Evolutionary conservation across 805 yeast species (phyloP).

Genomic region (Saitoella complicata): DNA sequence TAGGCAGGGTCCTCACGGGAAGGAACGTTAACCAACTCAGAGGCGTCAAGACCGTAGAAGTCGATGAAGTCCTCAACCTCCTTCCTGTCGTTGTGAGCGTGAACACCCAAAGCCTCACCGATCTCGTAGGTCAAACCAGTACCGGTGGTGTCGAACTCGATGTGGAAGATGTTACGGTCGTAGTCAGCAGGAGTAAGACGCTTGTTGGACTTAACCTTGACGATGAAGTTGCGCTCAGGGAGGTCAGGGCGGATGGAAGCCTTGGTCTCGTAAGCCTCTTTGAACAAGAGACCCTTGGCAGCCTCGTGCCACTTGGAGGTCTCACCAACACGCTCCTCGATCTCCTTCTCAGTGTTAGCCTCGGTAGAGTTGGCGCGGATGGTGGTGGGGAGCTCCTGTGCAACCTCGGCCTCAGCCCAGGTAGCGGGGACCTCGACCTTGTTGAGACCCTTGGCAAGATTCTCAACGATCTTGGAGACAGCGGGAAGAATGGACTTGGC

Average conservation of each 20-base stretch:
- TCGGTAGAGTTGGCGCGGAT: conserved; percentile 13
- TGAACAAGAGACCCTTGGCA: conserved; percentile 59
- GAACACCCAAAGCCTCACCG: conserved; percentile 94
- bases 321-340: conserved; percentile 28
- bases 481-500: background rate
- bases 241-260: conserved; percentile 70
- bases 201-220: conserved; percentile 79
- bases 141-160: conserved; percentile 81
- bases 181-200: conserved; percentile 81
- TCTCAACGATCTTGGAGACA: background rate
- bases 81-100: conserved; percentile 62
- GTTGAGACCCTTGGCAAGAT: conserved; percentile 12
- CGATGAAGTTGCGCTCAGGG: conserved; percentile 68
- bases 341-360: conserved; percentile 26
- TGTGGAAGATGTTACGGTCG: conserved; percentile 89
- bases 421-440: conserved; percentile 27
- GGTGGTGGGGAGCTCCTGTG: conserved; percentile 15
- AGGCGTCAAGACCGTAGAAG: conserved; percentile 54
- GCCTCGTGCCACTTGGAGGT: conserved; percentile 31
- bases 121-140: conserved; percentile 83
- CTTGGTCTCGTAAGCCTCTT: conserved; percentile 55
- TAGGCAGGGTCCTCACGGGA: conserved; percentile 43
- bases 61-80: conserved; percentile 54
- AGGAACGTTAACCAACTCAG: conserved; percentile 54
- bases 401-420: conserved; percentile 16